These are phyloP conservation scores for Pyrenophora graminea DNA, from an alignment of 2,329 filamentous ascomycete genomes.

Conservation along the genomic window DNA sequence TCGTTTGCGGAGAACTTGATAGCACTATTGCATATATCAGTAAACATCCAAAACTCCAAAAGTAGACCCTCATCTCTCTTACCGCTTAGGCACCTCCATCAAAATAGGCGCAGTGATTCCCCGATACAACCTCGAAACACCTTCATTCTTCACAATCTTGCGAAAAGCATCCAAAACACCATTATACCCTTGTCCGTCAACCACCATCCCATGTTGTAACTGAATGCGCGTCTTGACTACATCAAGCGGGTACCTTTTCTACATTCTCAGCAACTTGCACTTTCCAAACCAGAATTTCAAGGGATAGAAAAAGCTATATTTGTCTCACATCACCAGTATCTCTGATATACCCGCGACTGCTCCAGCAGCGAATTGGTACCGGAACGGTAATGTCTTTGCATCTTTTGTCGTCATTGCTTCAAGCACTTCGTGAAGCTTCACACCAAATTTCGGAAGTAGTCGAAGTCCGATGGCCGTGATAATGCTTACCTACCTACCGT, in stretches of 20 bases:
- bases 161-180: constrained; percentile 37
- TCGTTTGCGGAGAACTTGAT: constrained; percentile 43
- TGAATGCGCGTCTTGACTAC: constrained; percentile 41
- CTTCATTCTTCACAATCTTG: constrained; percentile 35
- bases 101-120: constrained; percentile 40
- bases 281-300: background rate
- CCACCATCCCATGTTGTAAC: constrained; percentile 30
- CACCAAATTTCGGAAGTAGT: background rate
- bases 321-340: constrained; percentile 34
- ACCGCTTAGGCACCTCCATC: constrained; percentile 41
- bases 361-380: constrained; percentile 36
- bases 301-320: background rate
- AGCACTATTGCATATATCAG: constrained; percentile 14
- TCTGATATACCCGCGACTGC: constrained; percentile 22
- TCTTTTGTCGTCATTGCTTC: background rate
- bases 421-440: too few species aligned
- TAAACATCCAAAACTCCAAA: background rate
- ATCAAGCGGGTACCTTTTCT: constrained; percentile 40
- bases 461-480: too few species aligned
- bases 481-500: too few species aligned
- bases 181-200: constrained; percentile 29
- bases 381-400: constrained; percentile 27
- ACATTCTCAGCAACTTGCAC: constrained; percentile 24
- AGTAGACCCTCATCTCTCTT: background rate
- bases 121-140: constrained; percentile 29